Conservation (phyloP, 2,329 filamentous ascomycete genomes). For the Pseudogymnoascus sp. region DNA sequence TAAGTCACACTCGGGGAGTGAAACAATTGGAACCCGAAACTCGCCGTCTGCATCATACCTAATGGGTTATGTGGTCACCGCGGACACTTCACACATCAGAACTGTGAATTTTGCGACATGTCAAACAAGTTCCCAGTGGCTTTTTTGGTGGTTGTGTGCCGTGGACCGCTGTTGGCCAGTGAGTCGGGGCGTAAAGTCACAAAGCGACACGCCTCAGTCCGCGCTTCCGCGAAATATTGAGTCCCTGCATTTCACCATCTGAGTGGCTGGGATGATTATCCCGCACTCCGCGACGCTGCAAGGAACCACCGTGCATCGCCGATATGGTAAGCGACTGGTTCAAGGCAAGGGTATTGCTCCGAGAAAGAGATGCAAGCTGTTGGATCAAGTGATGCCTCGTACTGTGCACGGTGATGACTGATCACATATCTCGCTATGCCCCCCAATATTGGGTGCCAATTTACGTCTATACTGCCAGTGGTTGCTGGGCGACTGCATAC, state of each 20-base stretch:
- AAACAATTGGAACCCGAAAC: conserved; percentile 2
- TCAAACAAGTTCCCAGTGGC: neutral
- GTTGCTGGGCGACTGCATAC: neutral
- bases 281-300: conserved; percentile 4
- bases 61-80: neutral
- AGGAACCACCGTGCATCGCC: neutral
- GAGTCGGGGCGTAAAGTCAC: neutral
- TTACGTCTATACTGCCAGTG: neutral
- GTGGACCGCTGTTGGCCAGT: neutral
- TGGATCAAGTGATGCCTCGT: neutral
- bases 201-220: neutral
- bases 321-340: neutral
- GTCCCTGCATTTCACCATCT: conserved; percentile 2
- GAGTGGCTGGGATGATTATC: conserved; percentile 3
- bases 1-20: neutral
- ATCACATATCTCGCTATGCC: neutral
- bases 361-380: neutral
- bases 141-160: neutral
- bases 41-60: neutral
- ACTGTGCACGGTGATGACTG: neutral
- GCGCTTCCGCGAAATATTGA: conserved; percentile 3
- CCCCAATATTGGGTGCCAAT: neutral
- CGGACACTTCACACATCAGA: neutral
- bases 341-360: neutral
- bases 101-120: neutral